phyloP scores from a whole-genome alignment of 768 basidiomycete species.

The Boletus pseudopeckii region DNA sequence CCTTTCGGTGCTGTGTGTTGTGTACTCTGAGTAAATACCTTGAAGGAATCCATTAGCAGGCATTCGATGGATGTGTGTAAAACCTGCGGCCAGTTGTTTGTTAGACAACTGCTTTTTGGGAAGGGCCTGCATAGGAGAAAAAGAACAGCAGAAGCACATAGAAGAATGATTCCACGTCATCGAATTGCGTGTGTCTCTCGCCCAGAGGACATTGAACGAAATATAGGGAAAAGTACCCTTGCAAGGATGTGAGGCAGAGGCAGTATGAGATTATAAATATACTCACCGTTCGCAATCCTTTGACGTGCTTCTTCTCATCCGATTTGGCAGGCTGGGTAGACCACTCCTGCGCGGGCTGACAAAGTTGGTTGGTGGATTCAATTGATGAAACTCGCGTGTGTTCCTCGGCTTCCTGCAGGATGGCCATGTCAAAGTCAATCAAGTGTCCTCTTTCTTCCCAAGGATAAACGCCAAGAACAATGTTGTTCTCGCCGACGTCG shows the following conservation, averaged over 20 bases:
- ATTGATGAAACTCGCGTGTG: too few species aligned
- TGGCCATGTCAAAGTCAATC: conserved; percentile 29
- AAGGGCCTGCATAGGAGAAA: conserved; percentile 8
- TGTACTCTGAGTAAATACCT: too few species aligned
- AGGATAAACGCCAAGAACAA: too few species aligned
- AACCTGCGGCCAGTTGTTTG: too few species aligned
- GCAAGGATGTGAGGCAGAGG: background rate
- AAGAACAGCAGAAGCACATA: conserved; percentile 18
- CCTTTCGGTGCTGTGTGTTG: too few species aligned
- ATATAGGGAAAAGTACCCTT: conserved; percentile 6
- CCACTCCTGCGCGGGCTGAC: too few species aligned
- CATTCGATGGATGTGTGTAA: too few species aligned
- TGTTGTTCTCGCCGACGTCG: too few species aligned
- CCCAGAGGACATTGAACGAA: conserved; percentile 9
- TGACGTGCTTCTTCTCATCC: background rate
- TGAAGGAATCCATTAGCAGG: too few species aligned
- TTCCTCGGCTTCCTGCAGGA: background rate
- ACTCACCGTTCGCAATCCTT: background rate
- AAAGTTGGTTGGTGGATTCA: too few species aligned
- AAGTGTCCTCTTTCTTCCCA: background rate
- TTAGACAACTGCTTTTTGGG: background rate
- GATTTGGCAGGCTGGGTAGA: too few species aligned
- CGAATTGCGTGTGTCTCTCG: background rate
- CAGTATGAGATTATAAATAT: background rate
- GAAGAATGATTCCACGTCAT: conserved; percentile 17